Percentiles rank a stretch among this genome's conserved stretches.
phyloP scores from a whole-genome alignment of 176 grass and related monocot species.

The Bolboschoenus planiculmis region DNA sequence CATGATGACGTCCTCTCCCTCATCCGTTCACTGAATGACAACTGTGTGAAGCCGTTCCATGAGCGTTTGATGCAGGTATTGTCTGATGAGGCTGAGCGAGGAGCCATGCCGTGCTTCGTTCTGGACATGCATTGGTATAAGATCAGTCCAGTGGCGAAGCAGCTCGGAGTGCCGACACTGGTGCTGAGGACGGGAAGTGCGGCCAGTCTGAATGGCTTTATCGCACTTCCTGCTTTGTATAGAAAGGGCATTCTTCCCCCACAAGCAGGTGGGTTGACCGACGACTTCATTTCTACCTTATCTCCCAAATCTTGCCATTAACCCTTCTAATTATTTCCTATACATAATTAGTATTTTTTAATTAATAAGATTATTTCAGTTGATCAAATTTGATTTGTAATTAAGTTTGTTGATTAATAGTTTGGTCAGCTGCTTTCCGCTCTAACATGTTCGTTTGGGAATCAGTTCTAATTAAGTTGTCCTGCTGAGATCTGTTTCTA shows the following conservation, averaged over 20 bases:
- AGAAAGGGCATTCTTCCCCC: conserved; percentile 21
- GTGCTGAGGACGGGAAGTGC: conserved; percentile 27
- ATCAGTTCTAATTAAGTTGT: too few relatives aligned
- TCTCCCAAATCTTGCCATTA: background rate
- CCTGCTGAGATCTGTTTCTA: too few relatives aligned
- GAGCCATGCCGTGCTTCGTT: conserved; percentile 15
- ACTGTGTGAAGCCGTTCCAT: background rate
- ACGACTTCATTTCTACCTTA: background rate
- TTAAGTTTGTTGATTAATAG: too few relatives aligned
- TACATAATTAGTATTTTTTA: background rate
- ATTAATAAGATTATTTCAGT: too few relatives aligned
- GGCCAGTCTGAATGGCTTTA: background rate
- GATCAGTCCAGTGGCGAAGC: background rate
- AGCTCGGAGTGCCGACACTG: conserved; percentile 17
- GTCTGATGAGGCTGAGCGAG: background rate
- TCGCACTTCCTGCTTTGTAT: conserved; percentile 7
- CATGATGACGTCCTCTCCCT: background rate
- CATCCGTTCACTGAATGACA: background rate
- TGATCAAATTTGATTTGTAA: too few relatives aligned
- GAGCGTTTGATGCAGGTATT: background rate
- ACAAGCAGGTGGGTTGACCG: background rate
- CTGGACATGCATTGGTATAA: conserved; percentile 20
- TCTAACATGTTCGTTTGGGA: too few relatives aligned
- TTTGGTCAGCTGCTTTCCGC: too few relatives aligned
- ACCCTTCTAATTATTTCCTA: too few relatives aligned